phyloP scores from a whole-genome alignment of 139 green algal species.

The Spirogloea muscicola region DNA sequence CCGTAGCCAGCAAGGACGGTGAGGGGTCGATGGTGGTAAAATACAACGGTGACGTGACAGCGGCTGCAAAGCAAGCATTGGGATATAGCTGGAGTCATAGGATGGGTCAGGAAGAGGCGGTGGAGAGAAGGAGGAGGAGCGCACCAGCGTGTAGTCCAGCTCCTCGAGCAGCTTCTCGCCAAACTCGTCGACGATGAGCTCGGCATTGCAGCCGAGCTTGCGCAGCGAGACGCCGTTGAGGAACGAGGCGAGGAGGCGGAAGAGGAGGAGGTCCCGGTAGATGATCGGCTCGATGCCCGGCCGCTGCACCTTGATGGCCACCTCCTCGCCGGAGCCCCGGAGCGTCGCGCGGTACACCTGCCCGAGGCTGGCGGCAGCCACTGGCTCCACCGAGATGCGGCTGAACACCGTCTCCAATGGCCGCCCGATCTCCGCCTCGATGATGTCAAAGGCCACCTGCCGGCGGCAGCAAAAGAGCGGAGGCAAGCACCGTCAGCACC shows the following conservation, averaged over 20 bases:
- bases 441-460: slow-evolving; percentile 73
- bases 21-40: no score
- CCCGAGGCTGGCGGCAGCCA: slow-evolving; percentile 86
- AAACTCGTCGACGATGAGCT: slow-evolving; percentile 99
- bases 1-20: no score
- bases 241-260: slow-evolving; percentile 73
- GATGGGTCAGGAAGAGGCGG: background rate
- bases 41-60: no score
- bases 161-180: slow-evolving; percentile 98
- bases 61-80: no score
- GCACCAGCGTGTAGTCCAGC: slow-evolving; percentile 88
- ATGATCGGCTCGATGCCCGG: slow-evolving; percentile 91
- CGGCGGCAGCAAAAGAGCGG: no score
- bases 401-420: slow-evolving; percentile 80
- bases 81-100: background rate
- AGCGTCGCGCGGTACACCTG: slow-evolving; percentile 75
- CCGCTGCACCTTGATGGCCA: slow-evolving; percentile 95
- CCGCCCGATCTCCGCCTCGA: slow-evolving; percentile 80
- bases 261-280: slow-evolving; percentile 90
- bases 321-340: slow-evolving; percentile 76
- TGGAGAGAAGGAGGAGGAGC: background rate
- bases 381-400: slow-evolving; percentile 73
- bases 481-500: no score
- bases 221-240: slow-evolving; percentile 64
- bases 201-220: slow-evolving; percentile 87